A percentile compares a stretch with the other conserved stretches of the same genome.
Conservation (phyloP, 129 eudicot species). For the Rutidosis leptorrhynchoides region DNA sequence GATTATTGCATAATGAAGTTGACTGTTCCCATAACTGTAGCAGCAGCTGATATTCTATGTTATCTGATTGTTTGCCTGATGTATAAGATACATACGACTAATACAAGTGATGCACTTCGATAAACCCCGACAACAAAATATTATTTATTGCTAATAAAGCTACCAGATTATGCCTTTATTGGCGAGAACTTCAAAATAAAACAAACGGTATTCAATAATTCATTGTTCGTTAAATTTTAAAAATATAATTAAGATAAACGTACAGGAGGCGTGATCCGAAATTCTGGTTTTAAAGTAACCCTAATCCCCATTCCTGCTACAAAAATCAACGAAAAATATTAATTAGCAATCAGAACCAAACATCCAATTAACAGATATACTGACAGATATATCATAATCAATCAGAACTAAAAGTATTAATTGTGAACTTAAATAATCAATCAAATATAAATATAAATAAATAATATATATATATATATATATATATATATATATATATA, state of each 20-base stretch:
- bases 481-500: no score
- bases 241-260: neutral
- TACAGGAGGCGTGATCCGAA: conserved; percentile 92
- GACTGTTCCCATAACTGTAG: no score
- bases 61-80: no score
- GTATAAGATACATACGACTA: neutral
- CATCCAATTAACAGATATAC: neutral
- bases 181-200: neutral
- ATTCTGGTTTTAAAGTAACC: conserved; percentile 79
- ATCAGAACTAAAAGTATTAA: neutral
- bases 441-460: no score
- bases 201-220: neutral
- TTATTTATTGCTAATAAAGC: neutral
- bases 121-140: neutral
- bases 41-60: no score
- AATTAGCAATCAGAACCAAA: conserved; percentile 19
- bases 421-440: neutral
- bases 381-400: neutral
- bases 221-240: no score
- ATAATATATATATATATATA: no score
- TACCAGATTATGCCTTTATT: neutral
- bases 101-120: neutral
- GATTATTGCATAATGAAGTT: no score
- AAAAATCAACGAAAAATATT: conserved; percentile 17
- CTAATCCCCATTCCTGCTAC: conserved; percentile 93